Base-by-base conservation (phyloP, 2,329 filamentous ascomycete genomes). In the Alternaria viburni region DNA sequence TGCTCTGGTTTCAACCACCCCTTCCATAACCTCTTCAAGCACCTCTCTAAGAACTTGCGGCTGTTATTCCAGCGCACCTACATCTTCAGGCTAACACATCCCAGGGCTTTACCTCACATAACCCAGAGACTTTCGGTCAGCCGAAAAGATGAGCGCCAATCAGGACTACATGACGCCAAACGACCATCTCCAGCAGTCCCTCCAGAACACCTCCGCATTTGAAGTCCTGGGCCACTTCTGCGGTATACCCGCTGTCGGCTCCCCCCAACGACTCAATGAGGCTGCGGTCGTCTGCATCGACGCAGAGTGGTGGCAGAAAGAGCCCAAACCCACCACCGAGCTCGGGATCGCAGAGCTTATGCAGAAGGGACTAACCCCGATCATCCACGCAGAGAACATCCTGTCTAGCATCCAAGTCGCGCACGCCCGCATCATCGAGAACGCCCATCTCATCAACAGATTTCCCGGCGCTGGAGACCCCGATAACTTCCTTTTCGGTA, bases 291-390 rank as follows among this genome's bases (percentile, higher is more conserved):
- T 70, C 36, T 63, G 55, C 23, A 50, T 69, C 11, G 64, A 69
- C 46, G 55, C 61, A 12, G 67, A 67, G 44, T 72, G 69, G 69
- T 71, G 62, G 62, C 59, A 68, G 26, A 62, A 64, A 10, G 56
- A 62, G 13, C 63, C 68, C 0, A 54, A 67, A 9, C 65, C 65
- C 3, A 69, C 62, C 3, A 73, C 67, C 3, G 71, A 72, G 54
- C 41, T 73, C 17, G 67, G 68, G 1, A 61, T 72, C 45, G 61
- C 65, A 7, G 64, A 69, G 30, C 59, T 72, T 1, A 41, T 60
- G 30, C 26, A 52, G 1, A 61, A 56, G n/a, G 58, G 61, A 4
- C 7, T 54, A 0, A 11, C 28, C 8, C 66, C 61, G 0, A 47
- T 30, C 1, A 30, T 50, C 1, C 64, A 68, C 17, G 61, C 62